Base-by-base conservation (phyloP, 2,329 filamentous ascomycete species). In the Calonectria multiphialidica region DNA sequence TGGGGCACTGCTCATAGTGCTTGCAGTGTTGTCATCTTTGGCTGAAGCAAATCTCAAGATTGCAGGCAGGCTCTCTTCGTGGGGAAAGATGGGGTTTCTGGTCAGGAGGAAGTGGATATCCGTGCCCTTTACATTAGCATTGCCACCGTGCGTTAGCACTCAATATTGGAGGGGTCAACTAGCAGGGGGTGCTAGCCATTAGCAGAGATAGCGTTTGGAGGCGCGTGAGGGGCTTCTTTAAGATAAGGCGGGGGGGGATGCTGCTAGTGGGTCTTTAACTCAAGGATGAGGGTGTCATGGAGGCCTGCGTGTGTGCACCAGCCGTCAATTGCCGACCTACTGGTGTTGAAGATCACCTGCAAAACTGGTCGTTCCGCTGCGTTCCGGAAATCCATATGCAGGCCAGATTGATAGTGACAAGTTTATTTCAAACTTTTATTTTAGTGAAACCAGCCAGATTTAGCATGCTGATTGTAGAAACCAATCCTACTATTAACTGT, bases 191-290 rank as follows among this genome's bases (percentile, higher is more conserved):
- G 16, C 37, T 18, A 25, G 49, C 35, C 21, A 42, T 30, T 49
- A 23, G 47, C 37, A 45, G 23, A 53, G 55, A 68, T 68, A 68
- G 35, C 57, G 66, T 25, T n/a, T 3, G 49, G 23, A 21, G 57
- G 57, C 25, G 57, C 25, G 53, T 40, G 53, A 59, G 53, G 53
- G 37, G 44, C 33, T 40, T 16, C 66, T 16, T 16, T 0, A 15
- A 68, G 66, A 68, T 68, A 68, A 68, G 66, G 55, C 45, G 55
- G 55, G 55, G 55, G 55, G 55, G 44, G 25, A 25, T 40, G 25
- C 25, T 18, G 12, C 7, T 25, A 21, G 53, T 59, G 53, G 53
- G 53, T 40, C 53, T 25, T 12, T 28, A 23, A 33, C 21, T 3
- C 53, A 28, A 59, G 53, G 35, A 16, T 40, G 21, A 28, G 33